Evolutionary conservation across 2,329 filamentous ascomycete species (phyloP).

Genomic region (Monosporascus sp.): DNA sequence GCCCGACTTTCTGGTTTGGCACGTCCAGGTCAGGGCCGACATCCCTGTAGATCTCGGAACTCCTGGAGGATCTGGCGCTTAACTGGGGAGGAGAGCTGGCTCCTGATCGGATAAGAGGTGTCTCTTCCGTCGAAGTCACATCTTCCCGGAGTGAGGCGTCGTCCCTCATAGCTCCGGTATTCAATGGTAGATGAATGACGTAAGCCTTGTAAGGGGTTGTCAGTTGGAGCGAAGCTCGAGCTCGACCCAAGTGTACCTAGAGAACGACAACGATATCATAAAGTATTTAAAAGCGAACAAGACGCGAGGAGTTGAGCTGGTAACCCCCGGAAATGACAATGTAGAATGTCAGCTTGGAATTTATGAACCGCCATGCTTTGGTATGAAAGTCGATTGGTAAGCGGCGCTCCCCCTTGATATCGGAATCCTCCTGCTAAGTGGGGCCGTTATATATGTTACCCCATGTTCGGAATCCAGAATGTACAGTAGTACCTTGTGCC

Average conservation of each 20-base stretch:
- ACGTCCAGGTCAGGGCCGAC: conserved; percentile 18
- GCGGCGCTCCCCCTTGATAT: background rate
- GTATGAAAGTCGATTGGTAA: conserved; percentile 1
- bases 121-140: conserved; percentile 17
- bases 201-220: background rate
- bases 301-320: background rate
- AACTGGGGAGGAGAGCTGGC: conserved; percentile 3
- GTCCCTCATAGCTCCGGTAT: background rate
- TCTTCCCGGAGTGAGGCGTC: conserved; percentile 9
- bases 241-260: background rate
- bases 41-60: conserved; percentile 11
- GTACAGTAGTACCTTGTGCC: too few species aligned
- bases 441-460: background rate
- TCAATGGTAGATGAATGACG: background rate
- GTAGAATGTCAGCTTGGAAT: background rate
- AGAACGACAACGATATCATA: background rate
- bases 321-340: background rate
- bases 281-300: background rate
- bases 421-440: background rate
- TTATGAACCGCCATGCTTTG: background rate
- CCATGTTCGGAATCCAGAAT: too few species aligned
- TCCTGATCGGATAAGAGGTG: conserved; percentile 21
- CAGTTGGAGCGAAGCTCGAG: too few species aligned
- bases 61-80: conserved; percentile 5
- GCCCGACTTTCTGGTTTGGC: conserved; percentile 25